phyloP scores from a whole-genome alignment of 2,329 filamentous ascomycete species.

The Calonectria hawksworthii region DNA sequence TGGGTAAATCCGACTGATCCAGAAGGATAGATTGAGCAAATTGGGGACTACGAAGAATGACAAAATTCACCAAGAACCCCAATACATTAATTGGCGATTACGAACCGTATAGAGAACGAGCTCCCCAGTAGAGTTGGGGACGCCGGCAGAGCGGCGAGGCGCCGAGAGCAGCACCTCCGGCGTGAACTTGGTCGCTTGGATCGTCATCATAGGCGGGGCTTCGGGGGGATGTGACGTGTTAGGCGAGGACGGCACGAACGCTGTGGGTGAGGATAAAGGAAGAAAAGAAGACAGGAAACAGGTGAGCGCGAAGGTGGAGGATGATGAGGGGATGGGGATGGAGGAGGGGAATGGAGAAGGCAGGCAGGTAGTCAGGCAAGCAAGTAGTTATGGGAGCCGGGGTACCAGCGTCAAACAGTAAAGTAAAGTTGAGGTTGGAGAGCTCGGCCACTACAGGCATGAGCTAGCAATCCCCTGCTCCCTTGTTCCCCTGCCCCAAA shows the following conservation, averaged over 20 bases:
- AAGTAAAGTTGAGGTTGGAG: constrained; percentile 7
- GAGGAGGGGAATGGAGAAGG: background rate
- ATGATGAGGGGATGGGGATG: background rate
- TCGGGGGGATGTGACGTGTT: background rate
- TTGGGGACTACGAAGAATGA: too few species aligned
- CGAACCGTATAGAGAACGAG: constrained; percentile 74
- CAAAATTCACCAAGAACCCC: background rate
- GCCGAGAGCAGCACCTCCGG: constrained; percentile 83
- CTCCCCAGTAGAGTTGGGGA: constrained; percentile 77
- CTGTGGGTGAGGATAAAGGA: background rate
- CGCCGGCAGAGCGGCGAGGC: constrained; percentile 77
- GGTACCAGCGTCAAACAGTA: background rate
- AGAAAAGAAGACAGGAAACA: background rate
- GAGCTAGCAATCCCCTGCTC: background rate
- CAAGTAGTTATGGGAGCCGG: background rate
- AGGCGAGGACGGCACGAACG: background rate
- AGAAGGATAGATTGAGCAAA: background rate
- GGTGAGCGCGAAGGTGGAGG: background rate
- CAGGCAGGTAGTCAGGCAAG: background rate
- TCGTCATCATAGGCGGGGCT: constrained; percentile 69
- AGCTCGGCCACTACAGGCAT: background rate
- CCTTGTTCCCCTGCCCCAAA: background rate
- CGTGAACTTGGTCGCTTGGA: constrained; percentile 79
- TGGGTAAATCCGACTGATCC: background rate
- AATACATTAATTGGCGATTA: constrained; percentile 35